phyloP scores from a whole-genome alignment of 768 basidiomycete genomes.

The Rickenella mellea region DNA sequence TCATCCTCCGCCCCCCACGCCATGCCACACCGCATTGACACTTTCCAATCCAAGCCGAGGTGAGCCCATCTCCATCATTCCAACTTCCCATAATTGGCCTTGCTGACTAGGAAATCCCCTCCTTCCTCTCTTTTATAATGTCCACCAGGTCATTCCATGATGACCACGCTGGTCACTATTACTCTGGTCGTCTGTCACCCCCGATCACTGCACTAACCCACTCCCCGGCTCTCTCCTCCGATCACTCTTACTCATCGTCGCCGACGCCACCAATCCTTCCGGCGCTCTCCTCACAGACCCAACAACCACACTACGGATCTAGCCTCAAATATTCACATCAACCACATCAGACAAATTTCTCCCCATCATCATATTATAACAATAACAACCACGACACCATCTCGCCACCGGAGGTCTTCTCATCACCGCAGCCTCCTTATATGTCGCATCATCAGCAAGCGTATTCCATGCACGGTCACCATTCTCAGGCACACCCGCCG shows the following conservation, averaged over 20 bases:
- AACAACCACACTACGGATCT: background rate
- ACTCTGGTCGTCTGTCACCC: slow-evolving; percentile 29
- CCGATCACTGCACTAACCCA: slow-evolving; percentile 42
- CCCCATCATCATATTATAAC: background rate
- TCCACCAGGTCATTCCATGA: background rate
- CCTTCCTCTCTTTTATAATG: background rate
- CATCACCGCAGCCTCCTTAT: slow-evolving; percentile 1
- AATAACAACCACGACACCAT: background rate
- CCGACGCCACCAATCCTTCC: slow-evolving; percentile 39
- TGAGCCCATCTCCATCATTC: too few relatives aligned
- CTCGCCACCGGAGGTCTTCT: slow-evolving; percentile 3
- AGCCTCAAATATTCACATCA: background rate
- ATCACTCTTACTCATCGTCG: slow-evolving; percentile 51
- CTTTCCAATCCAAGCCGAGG: too few relatives aligned
- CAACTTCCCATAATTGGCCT: too few relatives aligned
- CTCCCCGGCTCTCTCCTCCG: slow-evolving; percentile 53
- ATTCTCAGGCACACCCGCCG: slow-evolving; percentile 14
- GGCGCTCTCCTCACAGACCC: slow-evolving; percentile 19
- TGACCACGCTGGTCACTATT: slow-evolving; percentile 15
- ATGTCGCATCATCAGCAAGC: slow-evolving; percentile 1
- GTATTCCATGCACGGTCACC: too few relatives aligned
- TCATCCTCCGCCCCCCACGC: too few relatives aligned
- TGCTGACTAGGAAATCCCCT: too few relatives aligned
- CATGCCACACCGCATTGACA: too few relatives aligned
- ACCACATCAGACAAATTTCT: background rate